Percentiles rank a stretch among this genome's conserved stretches.
phyloP scores from a whole-genome alignment of 2,329 filamentous ascomycete genomes.

The Paecilomyces dactylethromorphus region DNA sequence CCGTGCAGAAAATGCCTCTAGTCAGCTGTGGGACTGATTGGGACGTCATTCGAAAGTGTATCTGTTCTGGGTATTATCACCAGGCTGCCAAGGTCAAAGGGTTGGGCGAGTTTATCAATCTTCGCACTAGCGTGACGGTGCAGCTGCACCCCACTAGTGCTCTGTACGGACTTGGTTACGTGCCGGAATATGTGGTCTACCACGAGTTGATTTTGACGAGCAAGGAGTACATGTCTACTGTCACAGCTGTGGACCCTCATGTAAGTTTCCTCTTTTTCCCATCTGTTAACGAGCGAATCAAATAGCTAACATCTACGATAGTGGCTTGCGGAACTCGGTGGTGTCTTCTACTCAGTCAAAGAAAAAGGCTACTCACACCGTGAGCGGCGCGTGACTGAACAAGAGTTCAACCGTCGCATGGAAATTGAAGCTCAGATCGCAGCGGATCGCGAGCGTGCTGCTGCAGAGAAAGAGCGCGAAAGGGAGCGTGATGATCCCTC shows the following conservation, averaged over 20 bases:
- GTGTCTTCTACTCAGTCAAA: conserved; percentile 95
- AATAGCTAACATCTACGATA: conserved; percentile 10
- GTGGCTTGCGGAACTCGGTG: conserved; percentile 93
- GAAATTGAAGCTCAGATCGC: conserved; percentile 93
- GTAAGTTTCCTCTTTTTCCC: conserved; percentile 23
- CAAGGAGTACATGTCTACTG: conserved; percentile 97
- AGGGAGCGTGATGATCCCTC: conserved; percentile 27
- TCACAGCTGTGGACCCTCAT: conserved; percentile 91
- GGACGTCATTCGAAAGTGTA: conserved; percentile 91
- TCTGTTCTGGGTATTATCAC: conserved; percentile 96
- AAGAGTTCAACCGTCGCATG: conserved; percentile 86
- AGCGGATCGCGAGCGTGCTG: conserved; percentile 63
- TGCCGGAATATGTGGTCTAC: conserved; percentile 96
- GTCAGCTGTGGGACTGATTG: conserved; percentile 91
- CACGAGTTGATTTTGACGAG: conserved; percentile 95
- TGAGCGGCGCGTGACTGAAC: conserved; percentile 80
- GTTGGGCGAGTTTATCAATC: conserved; percentile 93
- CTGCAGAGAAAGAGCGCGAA: conserved; percentile 33
- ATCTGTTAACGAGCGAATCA: background rate
- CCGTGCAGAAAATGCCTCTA: conserved; percentile 82
- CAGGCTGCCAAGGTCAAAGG: conserved; percentile 95
- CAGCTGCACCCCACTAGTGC: conserved; percentile 92
- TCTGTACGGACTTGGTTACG: conserved; percentile 84
- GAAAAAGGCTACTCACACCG: conserved; percentile 91
- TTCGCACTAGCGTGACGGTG: conserved; percentile 88